Percentiles rank a stretch among this genome's conserved stretches.
Evolutionary conservation across 371 early-diverging fungal species (phyloP).

Genomic region (Rhizomucor miehei): DNA sequence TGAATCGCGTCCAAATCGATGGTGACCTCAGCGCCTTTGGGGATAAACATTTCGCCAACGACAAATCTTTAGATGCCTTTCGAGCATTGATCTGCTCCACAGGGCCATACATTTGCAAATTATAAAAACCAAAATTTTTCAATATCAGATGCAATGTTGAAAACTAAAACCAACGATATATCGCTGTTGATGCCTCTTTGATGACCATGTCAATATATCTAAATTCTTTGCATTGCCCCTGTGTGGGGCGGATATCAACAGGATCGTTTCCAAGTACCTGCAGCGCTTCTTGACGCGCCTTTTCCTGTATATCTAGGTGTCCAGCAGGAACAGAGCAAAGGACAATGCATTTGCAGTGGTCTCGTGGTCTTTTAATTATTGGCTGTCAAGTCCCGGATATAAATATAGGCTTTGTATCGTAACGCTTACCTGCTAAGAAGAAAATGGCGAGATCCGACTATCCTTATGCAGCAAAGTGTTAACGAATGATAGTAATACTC

Average conservation of each 20-base stretch:
- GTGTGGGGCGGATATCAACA: slow-evolving; percentile 38
- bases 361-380: slow-evolving; percentile 21
- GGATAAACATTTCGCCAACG: slow-evolving; percentile 13
- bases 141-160: not conserved
- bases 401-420: no score
- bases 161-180: not conserved
- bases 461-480: no score
- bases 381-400: no score
- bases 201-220: slow-evolving; percentile 18
- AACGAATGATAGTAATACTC: no score
- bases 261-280: slow-evolving; percentile 45
- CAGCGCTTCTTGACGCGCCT: slow-evolving; percentile 50
- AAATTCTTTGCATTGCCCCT: slow-evolving; percentile 13
- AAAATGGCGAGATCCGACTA: no score
- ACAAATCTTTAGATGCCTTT: slow-evolving; percentile 9
- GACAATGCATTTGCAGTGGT: slow-evolving; percentile 29
- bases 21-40: slow-evolving; percentile 14
- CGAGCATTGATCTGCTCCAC: slow-evolving; percentile 9
- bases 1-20: slow-evolving; percentile 14
- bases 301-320: slow-evolving; percentile 36
- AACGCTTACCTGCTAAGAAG: no score
- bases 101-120: slow-evolving; percentile 9
- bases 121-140: not conserved
- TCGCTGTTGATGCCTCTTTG: slow-evolving; percentile 15
- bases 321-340: slow-evolving; percentile 19